These are phyloP conservation scores for Elsinoe batatas DNA, from an alignment of 2,329 filamentous ascomycete species.

Conservation along the genomic window DNA sequence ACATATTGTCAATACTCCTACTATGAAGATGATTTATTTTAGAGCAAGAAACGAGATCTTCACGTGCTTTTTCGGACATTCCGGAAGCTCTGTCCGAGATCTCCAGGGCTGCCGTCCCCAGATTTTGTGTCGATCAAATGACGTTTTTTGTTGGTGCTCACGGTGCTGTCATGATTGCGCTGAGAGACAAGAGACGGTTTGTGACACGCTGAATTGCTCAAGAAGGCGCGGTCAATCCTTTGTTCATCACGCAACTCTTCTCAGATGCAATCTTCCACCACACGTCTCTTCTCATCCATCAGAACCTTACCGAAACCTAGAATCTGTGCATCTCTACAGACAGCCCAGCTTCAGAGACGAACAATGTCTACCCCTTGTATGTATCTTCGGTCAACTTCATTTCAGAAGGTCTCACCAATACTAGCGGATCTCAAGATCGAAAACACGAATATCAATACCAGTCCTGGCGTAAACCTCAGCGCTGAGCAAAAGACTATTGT, in stretches of 20 bases:
- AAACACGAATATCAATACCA: slow-evolving; percentile 45
- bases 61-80: neutral
- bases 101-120: neutral
- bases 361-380: slow-evolving; percentile 7
- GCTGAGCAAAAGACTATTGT: slow-evolving; percentile 45
- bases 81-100: neutral
- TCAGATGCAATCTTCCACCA: slow-evolving; percentile 9
- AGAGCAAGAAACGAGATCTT: neutral
- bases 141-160: slow-evolving; percentile 4
- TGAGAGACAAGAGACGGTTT: neutral
- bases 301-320: neutral
- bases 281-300: neutral
- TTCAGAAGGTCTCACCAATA: slow-evolving; percentile 4
- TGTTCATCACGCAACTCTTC: neutral
- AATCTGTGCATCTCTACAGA: slow-evolving; percentile 8
- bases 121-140: slow-evolving; percentile 7
- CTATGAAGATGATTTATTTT: neutral
- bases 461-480: slow-evolving; percentile 42
- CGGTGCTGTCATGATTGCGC: slow-evolving; percentile 5
- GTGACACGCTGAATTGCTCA: neutral
- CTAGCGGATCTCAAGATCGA: slow-evolving; percentile 38
- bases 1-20: slow-evolving; percentile 1
- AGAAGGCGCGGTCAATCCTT: neutral
- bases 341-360: slow-evolving; percentile 16
- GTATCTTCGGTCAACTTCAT: neutral